Evolutionary conservation across 2,329 filamentous ascomycete species (phyloP).

Genomic region (Cladosporium phlei): DNA sequence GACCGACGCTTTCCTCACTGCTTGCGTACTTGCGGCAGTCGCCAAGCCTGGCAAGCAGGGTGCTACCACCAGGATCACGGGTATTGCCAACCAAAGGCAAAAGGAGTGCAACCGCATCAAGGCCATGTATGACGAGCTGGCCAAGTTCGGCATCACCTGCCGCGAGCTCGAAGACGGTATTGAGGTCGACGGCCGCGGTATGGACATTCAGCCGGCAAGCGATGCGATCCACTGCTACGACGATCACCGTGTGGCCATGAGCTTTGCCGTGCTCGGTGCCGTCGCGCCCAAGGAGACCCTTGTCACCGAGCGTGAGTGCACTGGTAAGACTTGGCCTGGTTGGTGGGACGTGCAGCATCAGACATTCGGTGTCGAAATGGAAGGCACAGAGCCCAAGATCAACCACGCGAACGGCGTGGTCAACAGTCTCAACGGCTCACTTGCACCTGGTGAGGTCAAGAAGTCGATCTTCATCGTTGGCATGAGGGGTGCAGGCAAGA

Average conservation of each 20-base stretch:
- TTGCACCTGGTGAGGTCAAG: slow-evolving; percentile 33
- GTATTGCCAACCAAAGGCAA: slow-evolving; percentile 95
- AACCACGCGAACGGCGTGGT: slow-evolving; percentile 25
- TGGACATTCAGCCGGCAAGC: slow-evolving; percentile 52
- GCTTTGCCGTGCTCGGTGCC: slow-evolving; percentile 83
- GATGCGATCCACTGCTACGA: slow-evolving; percentile 85
- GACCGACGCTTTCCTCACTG: slow-evolving; percentile 97
- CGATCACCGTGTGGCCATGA: slow-evolving; percentile 97
- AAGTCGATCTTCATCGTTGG: slow-evolving; percentile 89
- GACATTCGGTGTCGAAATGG: slow-evolving; percentile 70
- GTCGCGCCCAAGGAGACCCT: slow-evolving; percentile 67
- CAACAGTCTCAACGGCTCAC: slow-evolving; percentile 30
- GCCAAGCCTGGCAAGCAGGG: slow-evolving; percentile 62
- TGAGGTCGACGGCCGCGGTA: slow-evolving; percentile 58
- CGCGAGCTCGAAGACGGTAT: slow-evolving; percentile 94
- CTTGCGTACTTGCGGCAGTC: slow-evolving; percentile 86
- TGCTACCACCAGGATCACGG: slow-evolving; percentile 73
- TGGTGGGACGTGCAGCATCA: slow-evolving; percentile 92
- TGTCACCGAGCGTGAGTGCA: slow-evolving; percentile 85
- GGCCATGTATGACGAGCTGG: slow-evolving; percentile 91
- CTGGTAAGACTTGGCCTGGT: slow-evolving; percentile 96
- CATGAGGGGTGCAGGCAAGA: slow-evolving; percentile 96
- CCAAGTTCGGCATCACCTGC: slow-evolving; percentile 85
- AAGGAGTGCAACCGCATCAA: slow-evolving; percentile 97
- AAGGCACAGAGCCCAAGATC: slow-evolving; percentile 61